Evolutionary conservation across 176 grass and related monocot genomes (phyloP).

Genomic region (Stipa capillata): DNA sequence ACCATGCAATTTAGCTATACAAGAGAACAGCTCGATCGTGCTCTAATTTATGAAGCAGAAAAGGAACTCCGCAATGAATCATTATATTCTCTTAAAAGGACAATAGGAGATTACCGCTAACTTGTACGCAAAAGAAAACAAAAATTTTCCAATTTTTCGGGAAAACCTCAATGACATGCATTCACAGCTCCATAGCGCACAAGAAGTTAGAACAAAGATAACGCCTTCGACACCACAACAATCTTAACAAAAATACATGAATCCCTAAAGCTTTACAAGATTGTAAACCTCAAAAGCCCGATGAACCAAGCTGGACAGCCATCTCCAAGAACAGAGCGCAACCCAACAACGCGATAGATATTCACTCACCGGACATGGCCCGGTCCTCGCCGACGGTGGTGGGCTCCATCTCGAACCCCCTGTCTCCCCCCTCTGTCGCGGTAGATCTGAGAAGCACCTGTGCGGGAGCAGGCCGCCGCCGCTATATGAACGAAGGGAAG

Average conservation of each 20-base stretch:
- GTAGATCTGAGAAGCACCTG: constrained; percentile 29
- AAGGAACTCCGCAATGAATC: no score
- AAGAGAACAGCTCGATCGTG: neutral
- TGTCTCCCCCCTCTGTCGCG: neutral
- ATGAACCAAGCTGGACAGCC: neutral
- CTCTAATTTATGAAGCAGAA: neutral
- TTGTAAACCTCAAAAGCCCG: neutral
- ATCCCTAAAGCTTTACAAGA: neutral
- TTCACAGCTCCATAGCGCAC: neutral
- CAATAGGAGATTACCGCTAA: neutral
- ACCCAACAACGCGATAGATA: neutral
- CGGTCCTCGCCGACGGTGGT: constrained; percentile 27
- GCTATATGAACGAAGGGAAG: neutral
- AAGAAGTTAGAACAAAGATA: neutral
- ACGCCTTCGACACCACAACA: neutral
- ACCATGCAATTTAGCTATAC: neutral
- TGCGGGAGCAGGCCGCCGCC: neutral
- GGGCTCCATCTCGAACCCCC: constrained; percentile 33
- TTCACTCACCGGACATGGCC: constrained; percentile 52
- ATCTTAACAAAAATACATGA: neutral
- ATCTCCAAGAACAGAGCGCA: neutral
- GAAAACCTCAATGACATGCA: constrained; percentile 14
- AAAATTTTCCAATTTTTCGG: constrained; percentile 11
- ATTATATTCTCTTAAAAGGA: neutral
- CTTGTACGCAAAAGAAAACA: neutral